Conservation (phyloP, 768 basidiomycete genomes). For the Mycena chlorophos region DNA sequence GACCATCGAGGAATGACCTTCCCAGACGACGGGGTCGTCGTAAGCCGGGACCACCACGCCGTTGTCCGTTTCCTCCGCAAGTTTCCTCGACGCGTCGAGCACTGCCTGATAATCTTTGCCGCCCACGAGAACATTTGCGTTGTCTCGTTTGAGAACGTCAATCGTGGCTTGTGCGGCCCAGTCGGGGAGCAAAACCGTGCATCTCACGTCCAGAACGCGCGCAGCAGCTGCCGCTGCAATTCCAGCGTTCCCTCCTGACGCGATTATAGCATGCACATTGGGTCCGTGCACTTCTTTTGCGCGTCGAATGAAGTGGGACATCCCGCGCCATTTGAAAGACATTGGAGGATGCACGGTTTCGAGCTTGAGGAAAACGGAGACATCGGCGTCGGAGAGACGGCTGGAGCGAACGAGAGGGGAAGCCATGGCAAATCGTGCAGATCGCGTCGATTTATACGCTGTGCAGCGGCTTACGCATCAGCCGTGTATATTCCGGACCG, state of each 20-base stretch:
- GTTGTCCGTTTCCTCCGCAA: constrained; percentile 44
- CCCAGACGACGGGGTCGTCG: constrained; percentile 68
- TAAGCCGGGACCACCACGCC: constrained; percentile 73
- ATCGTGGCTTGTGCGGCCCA: constrained; percentile 51
- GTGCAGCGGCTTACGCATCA: not conserved
- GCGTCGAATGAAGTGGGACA: constrained; percentile 60
- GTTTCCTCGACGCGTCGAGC: constrained; percentile 47
- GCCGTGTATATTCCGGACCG: no score
- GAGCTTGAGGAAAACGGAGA: constrained; percentile 67
- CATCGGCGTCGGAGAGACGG: constrained; percentile 53
- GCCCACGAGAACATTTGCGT: constrained; percentile 57
- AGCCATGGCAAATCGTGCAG: constrained; percentile 42
- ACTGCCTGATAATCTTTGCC: constrained; percentile 64
- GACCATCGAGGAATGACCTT: constrained; percentile 77
- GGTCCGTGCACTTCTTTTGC: constrained; percentile 52
- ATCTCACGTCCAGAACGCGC: constrained; percentile 50
- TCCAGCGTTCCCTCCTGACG: constrained; percentile 83
- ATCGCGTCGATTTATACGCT: constrained; percentile 25
- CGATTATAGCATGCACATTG: constrained; percentile 61
- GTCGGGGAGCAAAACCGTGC: constrained; percentile 68
- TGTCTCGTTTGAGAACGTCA: constrained; percentile 50
- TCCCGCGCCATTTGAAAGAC: constrained; percentile 77
- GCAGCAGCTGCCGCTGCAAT: constrained; percentile 69
- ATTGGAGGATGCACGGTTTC: constrained; percentile 74
- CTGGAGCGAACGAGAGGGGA: constrained; percentile 67